A percentile compares a stretch with the other conserved stretches of the same genome.
Evolutionary conservation across 2,329 filamentous ascomycete genomes (phyloP).

Genomic region (Gnomoniopsis sp.): DNA sequence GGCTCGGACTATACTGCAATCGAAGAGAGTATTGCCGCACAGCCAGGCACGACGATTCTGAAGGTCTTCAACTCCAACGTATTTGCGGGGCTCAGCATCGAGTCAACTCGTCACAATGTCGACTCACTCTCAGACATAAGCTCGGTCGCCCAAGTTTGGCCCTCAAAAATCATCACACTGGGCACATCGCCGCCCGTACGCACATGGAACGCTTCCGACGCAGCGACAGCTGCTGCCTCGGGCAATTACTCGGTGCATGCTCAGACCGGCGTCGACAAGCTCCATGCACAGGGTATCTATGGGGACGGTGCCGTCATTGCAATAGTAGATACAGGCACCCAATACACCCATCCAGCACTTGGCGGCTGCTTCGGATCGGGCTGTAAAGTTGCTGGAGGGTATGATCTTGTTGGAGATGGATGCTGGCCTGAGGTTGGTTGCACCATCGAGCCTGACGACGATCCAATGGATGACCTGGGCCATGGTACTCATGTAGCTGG

Average conservation of each 20-base stretch:
- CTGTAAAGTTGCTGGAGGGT: conserved; percentile 16
- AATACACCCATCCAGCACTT: conserved; percentile 22
- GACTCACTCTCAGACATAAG: conserved; percentile 4
- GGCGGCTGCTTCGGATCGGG: conserved; percentile 15
- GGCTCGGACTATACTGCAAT: conserved; percentile 2
- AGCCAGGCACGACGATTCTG: conserved; percentile 1
- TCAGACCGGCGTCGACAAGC: conserved; percentile 20
- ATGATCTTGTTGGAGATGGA: conserved; percentile 16
- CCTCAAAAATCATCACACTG: conserved; percentile 6
- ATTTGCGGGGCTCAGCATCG: conserved; percentile 14
- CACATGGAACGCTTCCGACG: conserved; percentile 5
- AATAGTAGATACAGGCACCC: conserved; percentile 21
- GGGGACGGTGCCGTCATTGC: conserved; percentile 21
- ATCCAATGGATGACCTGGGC: conserved; percentile 32
- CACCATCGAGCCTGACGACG: conserved; percentile 29
- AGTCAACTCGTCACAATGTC: conserved; percentile 6
- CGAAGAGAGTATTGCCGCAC: conserved; percentile 2
- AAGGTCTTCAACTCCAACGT: conserved; percentile 11
- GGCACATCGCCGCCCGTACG: neutral
- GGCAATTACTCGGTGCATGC: conserved; percentile 22
- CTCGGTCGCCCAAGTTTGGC: conserved; percentile 10
- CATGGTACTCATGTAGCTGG: conserved; percentile 36
- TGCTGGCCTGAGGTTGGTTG: conserved; percentile 11
- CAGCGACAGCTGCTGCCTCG: conserved; percentile 6
- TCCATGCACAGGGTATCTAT: conserved; percentile 18